Percentiles rank a stretch among this genome's conserved stretches.
phyloP scores from a whole-genome alignment of 257 asterid species.

The Echium plantagineum region DNA sequence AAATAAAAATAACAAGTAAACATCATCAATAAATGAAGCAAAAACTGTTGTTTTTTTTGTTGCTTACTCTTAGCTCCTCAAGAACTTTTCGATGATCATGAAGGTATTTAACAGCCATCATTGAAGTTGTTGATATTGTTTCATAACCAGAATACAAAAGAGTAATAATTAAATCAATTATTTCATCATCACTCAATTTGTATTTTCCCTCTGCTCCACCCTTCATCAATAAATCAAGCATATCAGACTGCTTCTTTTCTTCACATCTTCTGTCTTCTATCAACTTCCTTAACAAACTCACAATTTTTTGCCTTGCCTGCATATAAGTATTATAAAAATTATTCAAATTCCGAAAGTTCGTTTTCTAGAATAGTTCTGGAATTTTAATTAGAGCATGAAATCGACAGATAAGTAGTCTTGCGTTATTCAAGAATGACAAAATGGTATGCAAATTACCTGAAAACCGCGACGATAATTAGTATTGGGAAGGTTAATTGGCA shows the following conservation, averaged over 20 bases:
- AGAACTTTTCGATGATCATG: constrained; percentile 66
- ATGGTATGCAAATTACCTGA: constrained; percentile 41
- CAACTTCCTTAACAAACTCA: constrained; percentile 30
- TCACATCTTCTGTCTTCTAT: constrained; percentile 54
- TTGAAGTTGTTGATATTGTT: constrained; percentile 69
- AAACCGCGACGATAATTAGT: constrained; percentile 72
- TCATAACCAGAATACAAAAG: constrained; percentile 82
- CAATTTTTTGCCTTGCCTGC: constrained; percentile 63
- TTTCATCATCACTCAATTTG: constrained; percentile 49
- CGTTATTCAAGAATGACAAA: neutral
- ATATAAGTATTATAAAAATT: too few species aligned
- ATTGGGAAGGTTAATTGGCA: constrained; percentile 81
- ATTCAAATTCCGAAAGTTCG: too few species aligned
- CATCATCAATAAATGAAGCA: neutral
- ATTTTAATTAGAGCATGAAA: too few species aligned
- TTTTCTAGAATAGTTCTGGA: too few species aligned
- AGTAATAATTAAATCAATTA: constrained; percentile 66
- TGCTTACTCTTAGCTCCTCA: constrained; percentile 53
- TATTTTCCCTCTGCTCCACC: constrained; percentile 17
- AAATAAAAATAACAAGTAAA: neutral
- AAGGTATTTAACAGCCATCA: constrained; percentile 89
- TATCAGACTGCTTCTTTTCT: constrained; percentile 29
- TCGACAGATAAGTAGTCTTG: too few species aligned
- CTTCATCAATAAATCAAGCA: constrained; percentile 40
- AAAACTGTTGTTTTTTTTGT: neutral